phyloP scores from a whole-genome alignment of 352 stramenopile genomes.

The Thalassiosira sp. region DNA sequence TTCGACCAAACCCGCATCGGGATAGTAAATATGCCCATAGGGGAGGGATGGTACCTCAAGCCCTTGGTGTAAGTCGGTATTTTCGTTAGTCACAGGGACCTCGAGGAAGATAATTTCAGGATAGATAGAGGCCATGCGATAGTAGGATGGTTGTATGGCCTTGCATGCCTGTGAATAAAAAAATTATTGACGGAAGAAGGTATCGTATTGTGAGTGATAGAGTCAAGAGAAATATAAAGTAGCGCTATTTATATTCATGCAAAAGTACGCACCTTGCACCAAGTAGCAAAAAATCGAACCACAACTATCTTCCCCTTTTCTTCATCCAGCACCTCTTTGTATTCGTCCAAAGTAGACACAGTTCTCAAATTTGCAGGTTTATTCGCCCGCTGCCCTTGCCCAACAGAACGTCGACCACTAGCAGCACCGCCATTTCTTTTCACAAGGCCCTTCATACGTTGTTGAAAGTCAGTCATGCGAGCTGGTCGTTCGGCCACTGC shows the following conservation, averaged over 20 bases:
- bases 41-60: slow-evolving; percentile 63
- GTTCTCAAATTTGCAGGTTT: slow-evolving; percentile 52
- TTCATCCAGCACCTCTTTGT: slow-evolving; percentile 57
- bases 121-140: slow-evolving; percentile 59
- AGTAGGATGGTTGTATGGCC: slow-evolving; percentile 66
- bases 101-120: slow-evolving; percentile 71
- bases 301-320: slow-evolving; percentile 58
- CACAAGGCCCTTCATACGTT: slow-evolving; percentile 31
- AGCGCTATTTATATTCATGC: neutral
- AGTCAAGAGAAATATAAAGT: slow-evolving; percentile 1
- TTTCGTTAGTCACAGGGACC: slow-evolving; percentile 70
- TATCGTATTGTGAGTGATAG: too few relatives aligned
- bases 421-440: neutral
- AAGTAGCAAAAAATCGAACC: slow-evolving; percentile 74
- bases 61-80: slow-evolving; percentile 75
- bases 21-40: slow-evolving; percentile 79
- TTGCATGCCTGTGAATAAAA: slow-evolving; percentile 55
- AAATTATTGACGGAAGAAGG: neutral
- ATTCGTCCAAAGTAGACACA: slow-evolving; percentile 62
- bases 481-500: neutral
- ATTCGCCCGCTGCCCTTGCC: neutral
- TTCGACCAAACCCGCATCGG: slow-evolving; percentile 62
- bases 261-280: slow-evolving; percentile 53
- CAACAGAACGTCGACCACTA: neutral
- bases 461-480: slow-evolving; percentile 33